These are phyloP conservation scores for Dactylonectria estremocensis DNA, from an alignment of 2,329 filamentous ascomycete genomes.

Conservation along the genomic window DNA sequence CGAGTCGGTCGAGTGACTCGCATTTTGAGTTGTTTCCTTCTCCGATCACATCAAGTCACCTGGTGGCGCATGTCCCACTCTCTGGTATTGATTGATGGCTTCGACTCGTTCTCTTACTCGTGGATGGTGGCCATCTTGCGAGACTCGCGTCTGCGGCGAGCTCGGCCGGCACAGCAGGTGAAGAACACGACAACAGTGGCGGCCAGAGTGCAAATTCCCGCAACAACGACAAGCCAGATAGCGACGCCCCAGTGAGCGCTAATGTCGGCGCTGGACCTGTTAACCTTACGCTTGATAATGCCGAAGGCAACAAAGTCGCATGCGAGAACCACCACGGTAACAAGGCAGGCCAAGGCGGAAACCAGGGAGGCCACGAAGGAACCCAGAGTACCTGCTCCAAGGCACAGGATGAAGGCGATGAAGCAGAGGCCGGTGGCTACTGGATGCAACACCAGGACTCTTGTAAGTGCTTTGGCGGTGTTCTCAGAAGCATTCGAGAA, in stretches of 20 bases:
- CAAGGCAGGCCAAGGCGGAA: slow-evolving; percentile 66
- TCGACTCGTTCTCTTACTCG: slow-evolving; percentile 31
- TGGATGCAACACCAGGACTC: slow-evolving; percentile 75
- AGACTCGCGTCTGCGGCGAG: slow-evolving; percentile 49
- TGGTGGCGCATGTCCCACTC: not conserved
- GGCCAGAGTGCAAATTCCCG: slow-evolving; percentile 68
- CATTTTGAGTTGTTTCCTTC: slow-evolving; percentile 9
- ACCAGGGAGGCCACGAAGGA: slow-evolving; percentile 67
- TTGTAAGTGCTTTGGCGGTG: slow-evolving; percentile 66
- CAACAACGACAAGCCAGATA: slow-evolving; percentile 73
- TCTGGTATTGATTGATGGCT: slow-evolving; percentile 22
- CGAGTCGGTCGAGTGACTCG: slow-evolving; percentile 1
- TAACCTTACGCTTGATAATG: slow-evolving; percentile 68
- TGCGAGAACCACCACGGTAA: slow-evolving; percentile 64
- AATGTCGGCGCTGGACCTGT: slow-evolving; percentile 58
- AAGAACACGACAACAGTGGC: slow-evolving; percentile 72
- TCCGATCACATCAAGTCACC: not conserved
- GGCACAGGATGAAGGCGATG: slow-evolving; percentile 70
- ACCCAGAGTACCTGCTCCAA: slow-evolving; percentile 67
- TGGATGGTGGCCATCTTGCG: slow-evolving; percentile 49
- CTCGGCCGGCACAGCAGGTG: slow-evolving; percentile 71
- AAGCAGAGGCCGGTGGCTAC: slow-evolving; percentile 71
- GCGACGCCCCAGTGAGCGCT: slow-evolving; percentile 67
- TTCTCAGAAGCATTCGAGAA: slow-evolving; percentile 61
- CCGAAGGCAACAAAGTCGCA: slow-evolving; percentile 73